Percentiles rank a stretch among this genome's conserved stretches.
Conservation (phyloP, 2,329 filamentous ascomycete genomes). For the Phaeophleospora eucalypticola region DNA sequence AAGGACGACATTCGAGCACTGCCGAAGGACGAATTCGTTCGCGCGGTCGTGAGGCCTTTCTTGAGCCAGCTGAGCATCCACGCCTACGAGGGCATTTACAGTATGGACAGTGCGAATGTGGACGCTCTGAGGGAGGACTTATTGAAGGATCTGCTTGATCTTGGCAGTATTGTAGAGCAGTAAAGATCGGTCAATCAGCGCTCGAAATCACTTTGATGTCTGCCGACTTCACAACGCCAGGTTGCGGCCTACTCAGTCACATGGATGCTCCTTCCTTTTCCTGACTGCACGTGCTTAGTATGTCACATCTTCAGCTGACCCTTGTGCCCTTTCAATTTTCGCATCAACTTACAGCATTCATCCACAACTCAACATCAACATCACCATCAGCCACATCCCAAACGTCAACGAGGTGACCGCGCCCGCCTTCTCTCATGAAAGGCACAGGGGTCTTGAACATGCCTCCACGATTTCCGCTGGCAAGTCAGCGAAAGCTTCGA, state of each 20-base stretch:
- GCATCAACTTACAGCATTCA: background rate
- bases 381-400: background rate
- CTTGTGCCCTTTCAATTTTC: background rate
- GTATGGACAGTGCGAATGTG: conserved; percentile 67
- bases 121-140: conserved; percentile 50
- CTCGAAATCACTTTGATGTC: background rate
- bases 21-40: conserved; percentile 60
- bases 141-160: conserved; percentile 32
- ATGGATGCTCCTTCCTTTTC: background rate
- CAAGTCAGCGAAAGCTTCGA: background rate
- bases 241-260: background rate
- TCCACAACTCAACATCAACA: background rate
- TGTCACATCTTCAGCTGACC: too few species aligned
- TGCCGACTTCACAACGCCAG: background rate
- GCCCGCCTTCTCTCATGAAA: background rate
- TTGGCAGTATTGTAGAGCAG: conserved; percentile 48
- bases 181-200: background rate
- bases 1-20: conserved; percentile 52
- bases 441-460: background rate
- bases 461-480: too few species aligned
- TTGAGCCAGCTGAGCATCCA: conserved; percentile 89
- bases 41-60: conserved; percentile 78
- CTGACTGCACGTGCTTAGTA: background rate
- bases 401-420: background rate
- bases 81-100: conserved; percentile 88